phyloP scores from a whole-genome alignment of 192 early-diverging fungal genomes.

The Funneliformis mosseae region DNA sequence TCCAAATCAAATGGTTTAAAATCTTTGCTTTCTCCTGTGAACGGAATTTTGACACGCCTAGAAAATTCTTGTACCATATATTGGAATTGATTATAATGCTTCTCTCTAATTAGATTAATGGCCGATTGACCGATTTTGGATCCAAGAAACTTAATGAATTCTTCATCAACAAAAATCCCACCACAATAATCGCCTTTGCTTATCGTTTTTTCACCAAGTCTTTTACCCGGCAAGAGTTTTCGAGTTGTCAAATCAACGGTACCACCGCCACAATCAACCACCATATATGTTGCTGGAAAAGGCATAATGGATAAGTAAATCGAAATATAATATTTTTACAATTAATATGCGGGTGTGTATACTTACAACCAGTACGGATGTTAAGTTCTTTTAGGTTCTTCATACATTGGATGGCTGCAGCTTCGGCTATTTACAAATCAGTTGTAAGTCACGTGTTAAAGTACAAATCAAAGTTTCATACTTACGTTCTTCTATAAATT shows the following conservation, averaged over 20 bases:
- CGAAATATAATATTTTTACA: no score
- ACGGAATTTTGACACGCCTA: background rate
- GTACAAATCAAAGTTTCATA: background rate
- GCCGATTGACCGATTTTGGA: background rate
- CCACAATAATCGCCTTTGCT: slow-evolving; percentile 53
- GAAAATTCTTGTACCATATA: slow-evolving; percentile 14
- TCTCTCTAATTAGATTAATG: background rate
- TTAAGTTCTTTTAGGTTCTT: background rate
- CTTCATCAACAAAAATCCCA: slow-evolving; percentile 48
- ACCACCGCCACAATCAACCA: slow-evolving; percentile 49
- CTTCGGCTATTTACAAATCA: background rate
- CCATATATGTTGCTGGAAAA: slow-evolving; percentile 30
- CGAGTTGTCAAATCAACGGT: slow-evolving; percentile 41
- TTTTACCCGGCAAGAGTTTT: background rate
- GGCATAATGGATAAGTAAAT: no score
- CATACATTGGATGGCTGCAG: slow-evolving; percentile 7
- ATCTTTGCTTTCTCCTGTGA: background rate
- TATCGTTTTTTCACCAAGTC: slow-evolving; percentile 49
- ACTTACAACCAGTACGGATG: background rate
- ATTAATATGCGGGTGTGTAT: no score
- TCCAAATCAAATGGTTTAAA: background rate
- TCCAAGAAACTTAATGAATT: background rate
- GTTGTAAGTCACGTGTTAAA: background rate
- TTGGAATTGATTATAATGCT: background rate
- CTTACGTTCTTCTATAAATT: slow-evolving; percentile 27